phyloP scores from a whole-genome alignment of 108 stramenopile genomes.

The Craspedostauros australis region DNA sequence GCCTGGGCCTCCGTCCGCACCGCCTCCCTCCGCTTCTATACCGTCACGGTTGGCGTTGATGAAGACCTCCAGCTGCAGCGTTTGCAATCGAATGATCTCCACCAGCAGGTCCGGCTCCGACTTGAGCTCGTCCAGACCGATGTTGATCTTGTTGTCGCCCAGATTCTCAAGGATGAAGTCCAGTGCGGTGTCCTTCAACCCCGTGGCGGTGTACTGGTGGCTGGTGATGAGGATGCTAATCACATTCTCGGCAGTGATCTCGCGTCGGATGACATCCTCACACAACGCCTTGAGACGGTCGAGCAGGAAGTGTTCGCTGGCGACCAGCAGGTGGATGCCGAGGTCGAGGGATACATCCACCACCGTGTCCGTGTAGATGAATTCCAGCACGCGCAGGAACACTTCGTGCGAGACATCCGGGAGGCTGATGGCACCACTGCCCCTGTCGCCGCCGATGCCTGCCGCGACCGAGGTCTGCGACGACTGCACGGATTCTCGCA shows the following conservation, averaged over 20 bases:
- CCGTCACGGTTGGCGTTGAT: neutral
- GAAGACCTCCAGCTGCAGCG: constrained; percentile 1
- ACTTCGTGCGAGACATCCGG: constrained; percentile 76
- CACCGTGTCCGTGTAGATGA: constrained; percentile 89
- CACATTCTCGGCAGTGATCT: constrained; percentile 76
- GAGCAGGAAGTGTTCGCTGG: constrained; percentile 90
- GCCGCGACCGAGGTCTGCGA: constrained; percentile 1
- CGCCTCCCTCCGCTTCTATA: no score
- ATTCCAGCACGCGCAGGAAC: constrained; percentile 89
- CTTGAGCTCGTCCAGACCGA: constrained; percentile 75
- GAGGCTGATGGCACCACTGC: constrained; percentile 54
- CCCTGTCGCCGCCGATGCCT: no score
- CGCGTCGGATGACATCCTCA: constrained; percentile 80
- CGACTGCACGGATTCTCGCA: constrained; percentile 55
- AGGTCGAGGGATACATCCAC: constrained; percentile 57
- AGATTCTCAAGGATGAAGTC: constrained; percentile 79
- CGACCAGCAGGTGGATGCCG: constrained; percentile 83
- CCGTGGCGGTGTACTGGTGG: constrained; percentile 72
- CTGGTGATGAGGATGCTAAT: constrained; percentile 72
- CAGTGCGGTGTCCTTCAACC: constrained; percentile 84
- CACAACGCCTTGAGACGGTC: constrained; percentile 87
- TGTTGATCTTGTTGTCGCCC: constrained; percentile 47
- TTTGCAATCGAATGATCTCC: constrained; percentile 86
- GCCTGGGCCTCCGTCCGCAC: no score
- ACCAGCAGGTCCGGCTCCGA: constrained; percentile 88